A percentile compares a stretch with the other conserved stretches of the same genome.
phyloP scores from a whole-genome alignment of 2,329 filamentous ascomycete genomes.

The Fusarium agapanthi region DNA sequence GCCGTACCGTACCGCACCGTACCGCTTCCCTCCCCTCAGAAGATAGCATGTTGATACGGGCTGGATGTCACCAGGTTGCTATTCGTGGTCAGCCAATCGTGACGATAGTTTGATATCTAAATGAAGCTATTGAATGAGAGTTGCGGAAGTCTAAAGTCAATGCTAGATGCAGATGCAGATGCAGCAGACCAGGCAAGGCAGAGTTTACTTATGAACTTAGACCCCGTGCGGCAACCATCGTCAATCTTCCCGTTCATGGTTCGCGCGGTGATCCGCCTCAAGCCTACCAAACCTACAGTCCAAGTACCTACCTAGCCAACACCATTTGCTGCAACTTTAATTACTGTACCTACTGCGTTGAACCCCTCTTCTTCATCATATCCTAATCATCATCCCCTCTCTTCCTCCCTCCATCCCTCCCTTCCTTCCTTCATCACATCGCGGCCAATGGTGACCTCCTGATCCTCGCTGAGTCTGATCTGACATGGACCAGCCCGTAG shows the following conservation, averaged over 20 bases:
- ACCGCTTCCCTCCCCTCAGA: neutral
- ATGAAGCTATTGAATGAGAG: conserved; percentile 4
- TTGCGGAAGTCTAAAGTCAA: conserved; percentile 17
- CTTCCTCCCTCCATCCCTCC: conserved; percentile 2
- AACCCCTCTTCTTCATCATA: conserved; percentile 17
- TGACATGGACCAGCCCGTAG: conserved; percentile 39
- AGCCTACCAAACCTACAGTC: neutral
- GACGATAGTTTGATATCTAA: neutral
- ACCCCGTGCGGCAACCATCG: conserved; percentile 12
- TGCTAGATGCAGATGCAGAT: conserved; percentile 12
- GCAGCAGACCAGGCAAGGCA: neutral
- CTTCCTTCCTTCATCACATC: neutral
- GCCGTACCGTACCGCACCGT: neutral
- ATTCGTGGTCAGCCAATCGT: conserved; percentile 1
- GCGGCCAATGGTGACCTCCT: conserved; percentile 5
- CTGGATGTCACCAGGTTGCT: conserved; percentile 11
- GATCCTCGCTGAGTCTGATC: conserved; percentile 29
- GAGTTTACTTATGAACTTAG: neutral
- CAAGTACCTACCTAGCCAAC: neutral
- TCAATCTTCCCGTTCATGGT: conserved; percentile 5
- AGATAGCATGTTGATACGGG: conserved; percentile 1
- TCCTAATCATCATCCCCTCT: conserved; percentile 2
- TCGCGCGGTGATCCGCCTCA: conserved; percentile 12
- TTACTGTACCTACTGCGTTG: neutral
- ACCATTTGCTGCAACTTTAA: neutral